Evolutionary conservation across 2,329 filamentous ascomycete species (phyloP).

Genomic region (Pseudogymnoascus sp.): DNA sequence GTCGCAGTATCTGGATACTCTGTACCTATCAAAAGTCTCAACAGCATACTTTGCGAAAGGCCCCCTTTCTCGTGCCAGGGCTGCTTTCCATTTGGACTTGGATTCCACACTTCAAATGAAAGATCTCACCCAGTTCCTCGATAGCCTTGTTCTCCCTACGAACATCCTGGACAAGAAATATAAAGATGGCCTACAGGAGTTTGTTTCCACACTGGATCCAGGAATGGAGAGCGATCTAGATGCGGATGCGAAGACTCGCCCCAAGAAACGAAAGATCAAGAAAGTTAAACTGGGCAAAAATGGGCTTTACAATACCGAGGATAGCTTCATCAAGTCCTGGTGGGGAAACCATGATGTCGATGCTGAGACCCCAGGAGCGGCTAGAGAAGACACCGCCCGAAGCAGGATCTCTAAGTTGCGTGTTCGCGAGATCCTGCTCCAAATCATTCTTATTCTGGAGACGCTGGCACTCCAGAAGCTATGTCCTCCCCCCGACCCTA

Average conservation of each 20-base stretch:
- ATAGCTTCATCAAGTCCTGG: slow-evolving; percentile 60
- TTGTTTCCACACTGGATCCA: slow-evolving; percentile 53
- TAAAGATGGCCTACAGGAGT: slow-evolving; percentile 59
- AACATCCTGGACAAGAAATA: slow-evolving; percentile 74
- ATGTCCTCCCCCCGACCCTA: slow-evolving; percentile 34
- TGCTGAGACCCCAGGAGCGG: slow-evolving; percentile 40
- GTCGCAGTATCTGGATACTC: slow-evolving; percentile 51
- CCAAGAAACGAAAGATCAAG: slow-evolving; percentile 50
- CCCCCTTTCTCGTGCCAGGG: slow-evolving; percentile 67
- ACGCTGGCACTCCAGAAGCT: slow-evolving; percentile 61
- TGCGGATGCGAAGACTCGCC: slow-evolving; percentile 40
- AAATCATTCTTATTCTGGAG: slow-evolving; percentile 74
- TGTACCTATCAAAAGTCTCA: slow-evolving; percentile 65
- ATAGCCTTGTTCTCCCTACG: slow-evolving; percentile 59
- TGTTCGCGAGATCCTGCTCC: slow-evolving; percentile 70
- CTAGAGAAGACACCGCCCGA: slow-evolving; percentile 48
- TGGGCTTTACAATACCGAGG: slow-evolving; percentile 63
- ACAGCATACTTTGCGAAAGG: slow-evolving; percentile 81
- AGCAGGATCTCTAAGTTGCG: slow-evolving; percentile 60
- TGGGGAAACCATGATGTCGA: slow-evolving; percentile 57
- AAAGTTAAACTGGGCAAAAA: slow-evolving; percentile 63
- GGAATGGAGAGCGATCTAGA: slow-evolving; percentile 42
- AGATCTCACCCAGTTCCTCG: slow-evolving; percentile 63
- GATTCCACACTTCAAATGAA: slow-evolving; percentile 54
- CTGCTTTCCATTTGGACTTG: slow-evolving; percentile 59